A percentile compares a stretch with the other conserved stretches of the same genome.
Conservation (phyloP, 1,284 basidiomycete species). For the Butyriboletus regius region DNA sequence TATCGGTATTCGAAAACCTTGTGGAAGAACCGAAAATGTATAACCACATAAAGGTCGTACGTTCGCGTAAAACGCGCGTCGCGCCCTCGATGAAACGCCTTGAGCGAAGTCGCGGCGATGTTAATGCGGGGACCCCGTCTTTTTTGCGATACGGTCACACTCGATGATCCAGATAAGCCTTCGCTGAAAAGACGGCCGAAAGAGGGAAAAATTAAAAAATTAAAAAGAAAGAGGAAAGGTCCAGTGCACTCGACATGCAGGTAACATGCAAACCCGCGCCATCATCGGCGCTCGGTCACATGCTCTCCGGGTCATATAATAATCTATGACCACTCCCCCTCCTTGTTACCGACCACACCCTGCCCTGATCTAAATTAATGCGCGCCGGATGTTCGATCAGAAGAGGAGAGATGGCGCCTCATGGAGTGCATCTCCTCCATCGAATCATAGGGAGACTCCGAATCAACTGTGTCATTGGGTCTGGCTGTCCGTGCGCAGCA, state of each 20-base stretch:
- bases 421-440: slow-evolving; percentile 1
- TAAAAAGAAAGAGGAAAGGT: background rate
- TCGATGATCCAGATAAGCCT: background rate
- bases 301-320: background rate
- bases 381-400: background rate
- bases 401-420: background rate
- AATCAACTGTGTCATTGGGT: background rate
- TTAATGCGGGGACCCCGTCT: background rate
- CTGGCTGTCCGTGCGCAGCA: background rate
- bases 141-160: background rate
- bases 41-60: background rate
- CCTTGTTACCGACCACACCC: slow-evolving; percentile 9
- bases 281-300: slow-evolving; percentile 7
- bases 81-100: slow-evolving; percentile 1
- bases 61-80: background rate
- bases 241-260: background rate
- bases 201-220: background rate
- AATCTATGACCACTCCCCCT: background rate
- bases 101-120: background rate
- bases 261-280: background rate
- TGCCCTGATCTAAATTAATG: slow-evolving; percentile 4
- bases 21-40: background rate
- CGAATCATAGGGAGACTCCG: background rate
- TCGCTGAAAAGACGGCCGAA: background rate
- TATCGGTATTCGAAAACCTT: background rate